These are phyloP conservation scores for Tylopilus intermedius DNA, from an alignment of 768 basidiomycete genomes.

Conservation along the genomic window DNA sequence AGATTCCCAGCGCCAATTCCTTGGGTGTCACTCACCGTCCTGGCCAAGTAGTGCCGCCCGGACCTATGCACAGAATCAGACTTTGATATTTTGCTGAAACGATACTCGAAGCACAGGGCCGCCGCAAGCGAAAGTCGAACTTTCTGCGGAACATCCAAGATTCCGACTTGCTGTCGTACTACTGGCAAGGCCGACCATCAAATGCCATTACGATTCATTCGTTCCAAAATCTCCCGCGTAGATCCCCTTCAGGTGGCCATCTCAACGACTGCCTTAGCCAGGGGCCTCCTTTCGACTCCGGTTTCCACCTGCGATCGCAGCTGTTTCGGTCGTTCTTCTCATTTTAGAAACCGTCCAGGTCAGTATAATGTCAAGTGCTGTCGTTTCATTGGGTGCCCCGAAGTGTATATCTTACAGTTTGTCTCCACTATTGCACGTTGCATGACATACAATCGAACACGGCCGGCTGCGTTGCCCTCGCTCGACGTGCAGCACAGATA, in stretches of 20 bases:
- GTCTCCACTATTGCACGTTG: neutral
- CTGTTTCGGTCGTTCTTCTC: constrained; percentile 36
- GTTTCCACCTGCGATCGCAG: constrained; percentile 42
- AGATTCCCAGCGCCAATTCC: neutral
- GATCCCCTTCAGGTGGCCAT: constrained; percentile 30
- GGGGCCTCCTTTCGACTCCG: constrained; percentile 31
- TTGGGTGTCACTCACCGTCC: neutral
- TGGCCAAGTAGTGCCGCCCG: neutral
- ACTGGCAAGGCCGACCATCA: neutral
- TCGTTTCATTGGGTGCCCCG: neutral
- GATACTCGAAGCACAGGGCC: too few relatives aligned
- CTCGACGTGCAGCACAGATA: constrained; percentile 38
- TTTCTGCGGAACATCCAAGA: too few relatives aligned
- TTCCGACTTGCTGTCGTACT: too few relatives aligned
- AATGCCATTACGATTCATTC: constrained; percentile 30
- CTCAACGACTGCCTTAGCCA: constrained; percentile 26
- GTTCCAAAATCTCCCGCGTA: constrained; percentile 22
- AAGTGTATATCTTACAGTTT: neutral
- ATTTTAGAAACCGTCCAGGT: constrained; percentile 47
- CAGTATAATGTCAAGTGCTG: neutral
- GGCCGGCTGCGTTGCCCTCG: constrained; percentile 35
- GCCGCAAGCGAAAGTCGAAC: too few relatives aligned
- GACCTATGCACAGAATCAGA: neutral
- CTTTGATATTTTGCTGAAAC: too few relatives aligned
- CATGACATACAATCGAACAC: constrained; percentile 36